Conservation (phyloP, 805 yeast species). For the Wickerhamiella musiphila region DNA sequence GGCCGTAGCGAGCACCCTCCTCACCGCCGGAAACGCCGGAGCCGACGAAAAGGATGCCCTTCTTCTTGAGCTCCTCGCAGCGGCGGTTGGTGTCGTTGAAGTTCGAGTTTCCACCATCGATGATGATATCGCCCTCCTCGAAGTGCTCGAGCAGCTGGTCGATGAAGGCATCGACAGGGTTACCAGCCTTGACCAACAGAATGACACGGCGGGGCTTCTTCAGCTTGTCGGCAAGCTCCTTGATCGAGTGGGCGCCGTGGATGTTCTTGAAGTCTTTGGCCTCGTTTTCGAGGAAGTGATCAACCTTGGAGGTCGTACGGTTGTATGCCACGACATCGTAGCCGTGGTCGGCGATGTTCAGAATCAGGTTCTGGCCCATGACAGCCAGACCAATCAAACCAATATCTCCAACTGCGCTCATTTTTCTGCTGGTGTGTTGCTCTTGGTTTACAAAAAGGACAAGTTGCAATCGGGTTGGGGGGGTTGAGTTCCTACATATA, state of each 20-base stretch:
- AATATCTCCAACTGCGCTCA: conserved; percentile 49
- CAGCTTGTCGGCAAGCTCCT: conserved; percentile 72
- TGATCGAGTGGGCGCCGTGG: conserved; percentile 85
- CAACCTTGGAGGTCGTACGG: conserved; percentile 94
- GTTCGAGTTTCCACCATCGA: conserved; percentile 99
- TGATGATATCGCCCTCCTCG: conserved; percentile 94
- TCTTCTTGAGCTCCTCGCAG: conserved; percentile 65
- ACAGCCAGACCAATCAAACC: conserved; percentile 99
- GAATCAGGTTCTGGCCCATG: conserved; percentile 91
- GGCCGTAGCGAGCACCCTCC: conserved; percentile 99
- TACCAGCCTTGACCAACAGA: conserved; percentile 89
- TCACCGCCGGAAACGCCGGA: conserved; percentile 99
- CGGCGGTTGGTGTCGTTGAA: conserved; percentile 98
- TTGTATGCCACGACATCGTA: conserved; percentile 95
- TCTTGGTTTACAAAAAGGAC: too few species aligned
- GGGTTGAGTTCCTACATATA: too few species aligned
- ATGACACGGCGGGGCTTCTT: conserved; percentile 96
- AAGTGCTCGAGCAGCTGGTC: conserved; percentile 74
- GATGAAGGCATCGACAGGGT: conserved; percentile 84
- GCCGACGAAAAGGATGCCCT: conserved; percentile 88
- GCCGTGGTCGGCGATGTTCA: conserved; percentile 97
- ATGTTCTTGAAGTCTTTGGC: conserved; percentile 83
- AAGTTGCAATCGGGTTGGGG: too few species aligned
- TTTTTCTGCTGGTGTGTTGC: not conserved
- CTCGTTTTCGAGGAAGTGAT: conserved; percentile 79